phyloP scores from a whole-genome alignment of 495 filamentous ascomycete species.

The Tuber borchii region DNA sequence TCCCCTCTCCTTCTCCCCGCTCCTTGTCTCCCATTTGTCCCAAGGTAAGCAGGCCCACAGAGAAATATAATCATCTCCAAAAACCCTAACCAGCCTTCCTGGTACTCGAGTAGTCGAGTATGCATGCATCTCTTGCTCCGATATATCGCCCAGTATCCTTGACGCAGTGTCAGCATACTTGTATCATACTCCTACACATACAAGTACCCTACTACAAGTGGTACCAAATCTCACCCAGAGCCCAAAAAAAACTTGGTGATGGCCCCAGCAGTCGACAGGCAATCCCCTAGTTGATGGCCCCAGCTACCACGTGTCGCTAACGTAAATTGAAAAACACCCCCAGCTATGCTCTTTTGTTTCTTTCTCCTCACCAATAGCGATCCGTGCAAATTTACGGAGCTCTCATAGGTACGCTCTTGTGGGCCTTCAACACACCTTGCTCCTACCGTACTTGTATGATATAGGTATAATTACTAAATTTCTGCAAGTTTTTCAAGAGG shows the following conservation, averaged over 20 bases:
- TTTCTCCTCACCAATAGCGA: neutral
- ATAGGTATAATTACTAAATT: neutral
- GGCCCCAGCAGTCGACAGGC: slow-evolving; percentile 15
- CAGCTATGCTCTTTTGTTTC: slow-evolving; percentile 12
- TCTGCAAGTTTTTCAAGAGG: neutral
- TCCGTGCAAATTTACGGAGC: neutral
- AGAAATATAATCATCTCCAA: neutral
- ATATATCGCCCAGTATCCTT: neutral
- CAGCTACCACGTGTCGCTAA: slow-evolving; percentile 28
- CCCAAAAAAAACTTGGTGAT: slow-evolving; percentile 11
- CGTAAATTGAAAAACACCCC: slow-evolving; percentile 31
- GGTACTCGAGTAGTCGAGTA: neutral
- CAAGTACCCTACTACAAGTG: slow-evolving; percentile 14
- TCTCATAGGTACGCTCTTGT: neutral
- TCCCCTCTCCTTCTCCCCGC: neutral
- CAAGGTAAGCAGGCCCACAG: neutral
- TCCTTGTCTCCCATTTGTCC: neutral
- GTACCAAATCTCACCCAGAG: slow-evolving; percentile 2
- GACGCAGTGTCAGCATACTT: neutral
- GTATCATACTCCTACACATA: neutral
- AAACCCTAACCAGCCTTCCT: neutral
- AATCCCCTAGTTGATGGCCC: slow-evolving; percentile 9
- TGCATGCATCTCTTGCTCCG: slow-evolving; percentile 12
- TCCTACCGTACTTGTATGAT: neutral
- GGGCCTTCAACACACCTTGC: neutral